Evolutionary conservation across 345 rosid genomes (phyloP), one percentile per base, ranked within the genome.

Genomic region (Trapa bicornis): DNA sequence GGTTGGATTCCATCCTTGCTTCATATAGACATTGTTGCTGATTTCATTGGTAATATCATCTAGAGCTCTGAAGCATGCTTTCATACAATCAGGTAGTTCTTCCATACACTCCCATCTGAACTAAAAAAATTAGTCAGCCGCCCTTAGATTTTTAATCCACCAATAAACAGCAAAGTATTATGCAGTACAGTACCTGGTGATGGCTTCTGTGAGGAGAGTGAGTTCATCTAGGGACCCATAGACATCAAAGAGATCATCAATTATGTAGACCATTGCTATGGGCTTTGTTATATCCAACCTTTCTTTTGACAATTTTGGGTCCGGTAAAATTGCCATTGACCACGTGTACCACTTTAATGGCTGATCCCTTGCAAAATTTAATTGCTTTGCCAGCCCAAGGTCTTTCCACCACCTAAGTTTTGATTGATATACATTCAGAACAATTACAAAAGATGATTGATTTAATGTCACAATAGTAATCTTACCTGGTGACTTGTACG

Each of bases 11-110:
- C 56, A 68, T 3, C 68, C 73, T 0, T 67, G 65, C 43, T 69
- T 74, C 32, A 45, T 64, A 11, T 77, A 68, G 64, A 54, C 62
- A 2, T 70, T 70, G 7, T 57, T 65, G 71, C 75, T 71, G 62
- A 71, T 71, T 38, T 79, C 79, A 5, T 77, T 77, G 5, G 71
- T 65, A 48, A 56, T 66, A 38, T 77, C 73, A 11, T 64, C 76
- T 3, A 77, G 67, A 5, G 74, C 79, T 1, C 75, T 47, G 63
- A 77, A 77, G 52, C 80, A 71, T 42, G 70, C 22, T 61, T 77
- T 75, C 83, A 77, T 73, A 37, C 61, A 79, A 10, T 71, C 64
- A 0, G 85, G 85, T 42, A 79, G 70, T 47, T 70, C n/a, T 3
- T 70, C 66, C 8, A 53, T 32, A 3, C 73, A 61, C 29, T 80